phyloP scores from a whole-genome alignment of 2,329 filamentous ascomycete species.

The Epichloe baconii region DNA sequence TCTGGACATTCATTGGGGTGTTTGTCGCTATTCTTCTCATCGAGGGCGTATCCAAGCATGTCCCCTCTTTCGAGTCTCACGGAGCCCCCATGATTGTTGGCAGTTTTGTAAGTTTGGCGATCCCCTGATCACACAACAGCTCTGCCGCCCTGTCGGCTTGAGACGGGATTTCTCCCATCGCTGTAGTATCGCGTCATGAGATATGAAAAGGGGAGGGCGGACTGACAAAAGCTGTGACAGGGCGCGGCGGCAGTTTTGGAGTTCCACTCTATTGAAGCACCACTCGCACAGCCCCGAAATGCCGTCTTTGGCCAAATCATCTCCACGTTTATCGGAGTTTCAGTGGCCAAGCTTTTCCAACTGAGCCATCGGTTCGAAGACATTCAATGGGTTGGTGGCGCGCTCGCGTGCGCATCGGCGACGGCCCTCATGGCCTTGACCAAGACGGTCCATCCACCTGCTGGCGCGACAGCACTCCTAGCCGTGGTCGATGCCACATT shows the following conservation, averaged over 20 bases:
- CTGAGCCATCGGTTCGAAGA: conserved; percentile 32
- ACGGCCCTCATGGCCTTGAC: conserved; percentile 56
- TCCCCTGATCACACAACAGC: background rate
- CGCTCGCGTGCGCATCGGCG: conserved; percentile 50
- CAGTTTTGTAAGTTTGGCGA: conserved; percentile 46
- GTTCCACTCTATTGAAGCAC: conserved; percentile 59
- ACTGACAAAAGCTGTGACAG: conserved; percentile 22
- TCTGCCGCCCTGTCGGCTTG: too few species aligned
- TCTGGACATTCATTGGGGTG: conserved; percentile 53
- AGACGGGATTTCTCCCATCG: too few species aligned
- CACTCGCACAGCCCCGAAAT: conserved; percentile 61
- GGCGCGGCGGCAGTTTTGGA: conserved; percentile 65
- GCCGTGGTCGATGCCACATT: conserved; percentile 46
- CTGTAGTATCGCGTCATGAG: too few species aligned
- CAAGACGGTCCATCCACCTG: conserved; percentile 61
- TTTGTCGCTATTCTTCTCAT: conserved; percentile 49
- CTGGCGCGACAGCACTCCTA: conserved; percentile 59
- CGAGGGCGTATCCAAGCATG: conserved; percentile 39
- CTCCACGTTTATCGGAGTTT: conserved; percentile 45
- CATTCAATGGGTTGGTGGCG: conserved; percentile 50
- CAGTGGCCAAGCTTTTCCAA: conserved; percentile 51
- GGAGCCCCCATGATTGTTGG: conserved; percentile 50
- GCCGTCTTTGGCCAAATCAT: conserved; percentile 54
- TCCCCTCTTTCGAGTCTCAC: conserved; percentile 38
- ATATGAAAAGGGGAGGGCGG: background rate